A percentile compares a stretch with the other conserved stretches of the same genome.
phyloP scores from a whole-genome alignment of 2,329 filamentous ascomycete species.

The Sclerotinia trifoliorum region DNA sequence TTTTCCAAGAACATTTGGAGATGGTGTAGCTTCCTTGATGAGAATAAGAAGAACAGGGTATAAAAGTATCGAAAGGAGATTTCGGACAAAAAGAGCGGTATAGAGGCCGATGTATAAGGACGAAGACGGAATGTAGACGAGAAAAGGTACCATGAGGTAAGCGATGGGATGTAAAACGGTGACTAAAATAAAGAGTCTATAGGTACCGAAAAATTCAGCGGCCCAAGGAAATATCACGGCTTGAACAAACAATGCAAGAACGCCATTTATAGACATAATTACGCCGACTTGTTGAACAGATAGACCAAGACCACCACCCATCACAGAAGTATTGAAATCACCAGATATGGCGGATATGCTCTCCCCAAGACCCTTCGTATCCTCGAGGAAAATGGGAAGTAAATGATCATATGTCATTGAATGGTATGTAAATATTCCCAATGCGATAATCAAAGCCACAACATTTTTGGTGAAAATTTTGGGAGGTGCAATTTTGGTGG shows the following conservation, averaged over 20 bases:
- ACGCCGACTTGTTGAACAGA: slow-evolving; percentile 62
- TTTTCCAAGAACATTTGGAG: slow-evolving; percentile 55
- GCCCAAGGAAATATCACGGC: slow-evolving; percentile 60
- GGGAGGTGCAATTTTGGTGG: slow-evolving; percentile 33
- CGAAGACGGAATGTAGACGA: slow-evolving; percentile 54
- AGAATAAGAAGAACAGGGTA: slow-evolving; percentile 66
- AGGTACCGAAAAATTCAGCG: slow-evolving; percentile 58
- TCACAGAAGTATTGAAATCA: slow-evolving; percentile 50
- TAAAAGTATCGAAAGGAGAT: slow-evolving; percentile 60
- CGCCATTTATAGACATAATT: slow-evolving; percentile 58
- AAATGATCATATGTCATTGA: slow-evolving; percentile 94
- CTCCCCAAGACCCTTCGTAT: slow-evolving; percentile 51
- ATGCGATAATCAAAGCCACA: slow-evolving; percentile 72
- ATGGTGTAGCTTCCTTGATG: slow-evolving; percentile 64
- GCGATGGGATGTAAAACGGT: slow-evolving; percentile 60
- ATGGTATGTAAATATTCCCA: slow-evolving; percentile 91
- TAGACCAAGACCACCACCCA: slow-evolving; percentile 61
- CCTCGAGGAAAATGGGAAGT: slow-evolving; percentile 89
- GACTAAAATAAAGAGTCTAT: slow-evolving; percentile 55
- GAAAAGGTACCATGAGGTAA: slow-evolving; percentile 58
- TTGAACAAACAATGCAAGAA: slow-evolving; percentile 59
- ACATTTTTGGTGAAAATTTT: slow-evolving; percentile 63
- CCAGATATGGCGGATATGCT: slow-evolving; percentile 30
- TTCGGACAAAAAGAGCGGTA: slow-evolving; percentile 47
- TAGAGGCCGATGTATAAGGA: slow-evolving; percentile 59